Percentiles rank a stretch among this genome's conserved stretches.
Evolutionary conservation across 2,329 filamentous ascomycete species (phyloP).

Genomic region (Fusarium xylarioides): DNA sequence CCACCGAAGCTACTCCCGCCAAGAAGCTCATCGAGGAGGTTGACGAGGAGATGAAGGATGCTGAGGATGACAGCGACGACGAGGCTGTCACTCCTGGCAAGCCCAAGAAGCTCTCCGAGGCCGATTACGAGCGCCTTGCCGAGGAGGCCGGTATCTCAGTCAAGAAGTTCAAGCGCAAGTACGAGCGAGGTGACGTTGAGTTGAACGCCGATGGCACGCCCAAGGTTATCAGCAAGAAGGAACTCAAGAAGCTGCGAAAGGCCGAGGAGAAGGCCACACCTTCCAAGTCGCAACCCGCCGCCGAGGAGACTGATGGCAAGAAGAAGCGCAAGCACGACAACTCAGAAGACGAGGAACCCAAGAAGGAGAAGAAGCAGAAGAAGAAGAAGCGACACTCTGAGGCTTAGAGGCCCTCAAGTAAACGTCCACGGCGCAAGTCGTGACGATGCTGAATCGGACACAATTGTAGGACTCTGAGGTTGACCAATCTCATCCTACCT

Average conservation of each 20-base stretch:
- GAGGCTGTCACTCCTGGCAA: slow-evolving; percentile 47
- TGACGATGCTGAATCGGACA: slow-evolving; percentile 36
- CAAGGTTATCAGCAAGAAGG: slow-evolving; percentile 77
- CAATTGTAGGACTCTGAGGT: slow-evolving; percentile 23
- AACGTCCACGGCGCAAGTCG: slow-evolving; percentile 20
- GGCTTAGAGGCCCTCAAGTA: slow-evolving; percentile 41
- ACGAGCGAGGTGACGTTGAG: slow-evolving; percentile 77
- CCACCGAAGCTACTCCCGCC: slow-evolving; percentile 49
- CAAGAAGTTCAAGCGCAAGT: slow-evolving; percentile 81
- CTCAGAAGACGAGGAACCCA: slow-evolving; percentile 68
- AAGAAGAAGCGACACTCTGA: slow-evolving; percentile 57
- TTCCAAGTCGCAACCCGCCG: slow-evolving; percentile 54
- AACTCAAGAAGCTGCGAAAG: slow-evolving; percentile 77
- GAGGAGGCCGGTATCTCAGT: slow-evolving; percentile 74
- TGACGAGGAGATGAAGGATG: slow-evolving; percentile 57
- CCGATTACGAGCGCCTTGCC: slow-evolving; percentile 68
- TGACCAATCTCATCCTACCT: slow-evolving; percentile 25
- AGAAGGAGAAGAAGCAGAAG: slow-evolving; percentile 67
- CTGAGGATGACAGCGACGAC: slow-evolving; percentile 50
- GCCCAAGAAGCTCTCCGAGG: slow-evolving; percentile 61
- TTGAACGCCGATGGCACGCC: slow-evolving; percentile 72
- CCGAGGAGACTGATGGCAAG: slow-evolving; percentile 50
- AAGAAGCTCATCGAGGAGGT: slow-evolving; percentile 54
- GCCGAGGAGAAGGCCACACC: slow-evolving; percentile 60
- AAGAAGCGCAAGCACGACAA: slow-evolving; percentile 77